A percentile compares a stretch with the other conserved stretches of the same genome.
phyloP scores from a whole-genome alignment of 1,139 yeast species.

The Hansenula sp. region DNA sequence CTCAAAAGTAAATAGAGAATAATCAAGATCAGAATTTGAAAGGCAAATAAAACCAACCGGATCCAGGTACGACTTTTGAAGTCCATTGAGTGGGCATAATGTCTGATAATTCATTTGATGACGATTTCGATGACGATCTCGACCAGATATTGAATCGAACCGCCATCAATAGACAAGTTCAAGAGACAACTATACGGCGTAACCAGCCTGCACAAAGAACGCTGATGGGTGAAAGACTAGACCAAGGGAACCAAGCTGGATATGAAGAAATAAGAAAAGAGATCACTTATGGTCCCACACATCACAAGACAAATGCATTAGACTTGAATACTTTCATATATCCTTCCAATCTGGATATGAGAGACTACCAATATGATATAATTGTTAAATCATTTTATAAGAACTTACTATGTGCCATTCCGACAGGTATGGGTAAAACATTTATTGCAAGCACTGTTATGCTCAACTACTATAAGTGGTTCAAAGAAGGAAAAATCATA shows the following conservation, averaged over 20 bases:
- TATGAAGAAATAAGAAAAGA: conserved; percentile 31
- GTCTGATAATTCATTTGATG: conserved; percentile 20
- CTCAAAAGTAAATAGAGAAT: background rate
- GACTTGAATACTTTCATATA: conserved; percentile 57
- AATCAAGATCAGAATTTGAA: background rate
- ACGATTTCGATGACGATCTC: conserved; percentile 28
- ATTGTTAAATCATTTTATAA: conserved; percentile 67
- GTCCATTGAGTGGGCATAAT: background rate
- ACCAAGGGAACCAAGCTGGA: conserved; percentile 23
- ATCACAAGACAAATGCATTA: conserved; percentile 41
- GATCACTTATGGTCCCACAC: conserved; percentile 40
- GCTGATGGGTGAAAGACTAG: conserved; percentile 27
- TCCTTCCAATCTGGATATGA: conserved; percentile 77
- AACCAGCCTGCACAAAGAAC: conserved; percentile 31
- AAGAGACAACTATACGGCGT: conserved; percentile 26
- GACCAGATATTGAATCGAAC: conserved; percentile 24
- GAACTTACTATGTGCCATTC: conserved; percentile 84
- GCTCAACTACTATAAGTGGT: conserved; percentile 89
- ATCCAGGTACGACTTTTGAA: no score
- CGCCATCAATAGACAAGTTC: conserved; percentile 29
- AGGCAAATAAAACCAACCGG: background rate
- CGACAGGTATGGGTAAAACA: conserved; percentile 97
- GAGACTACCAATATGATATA: conserved; percentile 87
- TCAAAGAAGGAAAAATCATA: conserved; percentile 64
- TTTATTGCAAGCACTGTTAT: conserved; percentile 93